phyloP scores from a whole-genome alignment of 1,139 yeast genomes.

The Yamadazyma pseudoaaseri region DNA sequence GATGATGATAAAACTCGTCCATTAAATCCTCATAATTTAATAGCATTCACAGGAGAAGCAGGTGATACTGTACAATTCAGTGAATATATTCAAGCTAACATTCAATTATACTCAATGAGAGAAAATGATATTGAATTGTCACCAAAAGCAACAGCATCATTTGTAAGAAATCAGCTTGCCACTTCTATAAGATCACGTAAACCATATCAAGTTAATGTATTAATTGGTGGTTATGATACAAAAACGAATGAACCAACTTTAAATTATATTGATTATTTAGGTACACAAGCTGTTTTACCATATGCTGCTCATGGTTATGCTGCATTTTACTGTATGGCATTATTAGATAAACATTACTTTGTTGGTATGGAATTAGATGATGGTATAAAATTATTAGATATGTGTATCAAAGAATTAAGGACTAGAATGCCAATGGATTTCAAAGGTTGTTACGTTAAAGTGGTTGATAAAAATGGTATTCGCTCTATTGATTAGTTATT shows the following conservation, averaged over 20 bases:
- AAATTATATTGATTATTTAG: slow-evolving; percentile 92
- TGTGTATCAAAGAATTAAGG: slow-evolving; percentile 76
- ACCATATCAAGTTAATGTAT: slow-evolving; percentile 91
- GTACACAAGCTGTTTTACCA: slow-evolving; percentile 87
- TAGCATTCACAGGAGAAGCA: slow-evolving; percentile 94
- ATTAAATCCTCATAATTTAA: slow-evolving; percentile 72
- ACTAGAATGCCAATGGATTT: slow-evolving; percentile 94
- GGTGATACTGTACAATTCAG: slow-evolving; percentile 98
- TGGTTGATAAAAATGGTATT: slow-evolving; percentile 73
- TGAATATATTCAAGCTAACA: slow-evolving; percentile 89
- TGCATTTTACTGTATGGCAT: slow-evolving; percentile 86
- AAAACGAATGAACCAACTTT: slow-evolving; percentile 64
- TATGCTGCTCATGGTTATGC: slow-evolving; percentile 88
- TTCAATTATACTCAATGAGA: slow-evolving; percentile 84
- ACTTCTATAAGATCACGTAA: slow-evolving; percentile 81
- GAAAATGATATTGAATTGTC: slow-evolving; percentile 75
- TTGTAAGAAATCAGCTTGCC: slow-evolving; percentile 86
- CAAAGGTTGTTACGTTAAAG: slow-evolving; percentile 82
- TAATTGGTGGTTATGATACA: slow-evolving; percentile 81
- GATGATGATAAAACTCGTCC: slow-evolving; percentile 85
- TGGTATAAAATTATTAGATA: slow-evolving; percentile 70
- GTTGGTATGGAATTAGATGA: slow-evolving; percentile 75
- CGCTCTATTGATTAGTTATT: slow-evolving; percentile 4
- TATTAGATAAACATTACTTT: slow-evolving; percentile 87
- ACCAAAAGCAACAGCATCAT: slow-evolving; percentile 84